Conservation (phyloP, 192 early-diverging fungal species). For the Coemansia sp. region DNA sequence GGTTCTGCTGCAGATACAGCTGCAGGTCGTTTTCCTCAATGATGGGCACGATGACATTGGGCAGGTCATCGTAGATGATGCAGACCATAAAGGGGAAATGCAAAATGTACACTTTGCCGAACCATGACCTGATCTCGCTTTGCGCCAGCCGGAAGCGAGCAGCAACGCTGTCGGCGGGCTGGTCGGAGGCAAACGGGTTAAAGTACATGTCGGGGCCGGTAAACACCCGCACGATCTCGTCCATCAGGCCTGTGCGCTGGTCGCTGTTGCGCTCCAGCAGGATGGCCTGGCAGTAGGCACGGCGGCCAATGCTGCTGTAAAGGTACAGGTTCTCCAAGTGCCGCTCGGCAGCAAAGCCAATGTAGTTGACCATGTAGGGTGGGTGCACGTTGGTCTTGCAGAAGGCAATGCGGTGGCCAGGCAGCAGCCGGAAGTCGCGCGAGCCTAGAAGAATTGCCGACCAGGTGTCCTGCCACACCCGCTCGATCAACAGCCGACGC, state of each 20-base stretch:
- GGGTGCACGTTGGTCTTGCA: conserved; percentile 55
- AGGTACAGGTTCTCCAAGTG: conserved; percentile 66
- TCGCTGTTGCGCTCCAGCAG: conserved; percentile 38
- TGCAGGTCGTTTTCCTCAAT: conserved; percentile 55
- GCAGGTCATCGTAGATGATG: conserved; percentile 64
- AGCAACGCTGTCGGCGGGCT: background rate
- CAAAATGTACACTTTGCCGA: conserved; percentile 61
- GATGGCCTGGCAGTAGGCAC: conserved; percentile 50
- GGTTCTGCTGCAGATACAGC: conserved; percentile 57
- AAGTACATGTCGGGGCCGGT: conserved; percentile 70
- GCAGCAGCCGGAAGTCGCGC: conserved; percentile 59
- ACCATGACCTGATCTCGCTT: conserved; percentile 56
- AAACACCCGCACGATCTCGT: conserved; percentile 53
- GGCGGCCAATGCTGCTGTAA: conserved; percentile 56
- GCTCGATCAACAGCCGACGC: conserved; percentile 54
- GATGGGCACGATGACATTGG: conserved; percentile 50
- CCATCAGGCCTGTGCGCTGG: conserved; percentile 30
- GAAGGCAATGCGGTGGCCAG: conserved; percentile 55
- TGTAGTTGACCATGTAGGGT: conserved; percentile 65
- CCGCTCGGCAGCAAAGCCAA: conserved; percentile 62
- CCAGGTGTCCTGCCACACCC: conserved; percentile 74
- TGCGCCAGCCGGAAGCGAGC: conserved; percentile 16
- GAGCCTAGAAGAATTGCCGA: conserved; percentile 58
- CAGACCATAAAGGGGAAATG: conserved; percentile 68
- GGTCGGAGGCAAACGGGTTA: conserved; percentile 48